Conservation (phyloP, 2,329 filamentous ascomycete species). For the Teratosphaeria epicoccoides region DNA sequence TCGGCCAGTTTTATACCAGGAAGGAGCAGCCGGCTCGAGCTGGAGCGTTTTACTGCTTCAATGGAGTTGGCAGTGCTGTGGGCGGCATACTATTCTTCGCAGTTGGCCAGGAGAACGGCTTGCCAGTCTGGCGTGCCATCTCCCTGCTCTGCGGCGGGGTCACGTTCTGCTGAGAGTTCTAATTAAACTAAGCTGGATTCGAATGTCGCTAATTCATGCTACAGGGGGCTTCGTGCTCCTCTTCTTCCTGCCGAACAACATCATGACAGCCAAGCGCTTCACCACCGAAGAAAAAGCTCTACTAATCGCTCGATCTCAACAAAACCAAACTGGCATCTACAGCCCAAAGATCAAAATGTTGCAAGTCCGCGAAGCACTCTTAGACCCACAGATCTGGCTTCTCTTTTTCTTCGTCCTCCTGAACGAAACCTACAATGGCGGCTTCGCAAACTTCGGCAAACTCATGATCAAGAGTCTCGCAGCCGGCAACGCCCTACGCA, state of each 20-base stretch:
- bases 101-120: constrained; percentile 26
- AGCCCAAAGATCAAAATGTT: constrained; percentile 26
- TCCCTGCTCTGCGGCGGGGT: constrained; percentile 55
- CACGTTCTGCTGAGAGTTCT: constrained; percentile 39
- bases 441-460: constrained; percentile 44
- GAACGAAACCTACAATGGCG: constrained; percentile 46
- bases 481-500: constrained; percentile 31
- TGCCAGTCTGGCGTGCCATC: constrained; percentile 40
- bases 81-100: constrained; percentile 56
- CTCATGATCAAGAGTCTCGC: constrained; percentile 45
- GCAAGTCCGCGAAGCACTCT: constrained; percentile 37
- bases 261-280: constrained; percentile 61
- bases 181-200: constrained; percentile 21
- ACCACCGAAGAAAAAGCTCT: constrained; percentile 44
- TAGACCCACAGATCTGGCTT: constrained; percentile 51
- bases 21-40: constrained; percentile 4
- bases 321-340: constrained; percentile 31
- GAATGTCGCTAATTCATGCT: neutral
- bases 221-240: constrained; percentile 48
- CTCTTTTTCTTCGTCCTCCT: constrained; percentile 42
- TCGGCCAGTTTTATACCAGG: constrained; percentile 10
- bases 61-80: constrained; percentile 59
- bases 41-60: constrained; percentile 54
- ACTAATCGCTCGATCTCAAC: constrained; percentile 33
- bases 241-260: constrained; percentile 55